Conservation (phyloP, 2,329 filamentous ascomycete genomes). For the Pezicula rhizophila region DNA sequence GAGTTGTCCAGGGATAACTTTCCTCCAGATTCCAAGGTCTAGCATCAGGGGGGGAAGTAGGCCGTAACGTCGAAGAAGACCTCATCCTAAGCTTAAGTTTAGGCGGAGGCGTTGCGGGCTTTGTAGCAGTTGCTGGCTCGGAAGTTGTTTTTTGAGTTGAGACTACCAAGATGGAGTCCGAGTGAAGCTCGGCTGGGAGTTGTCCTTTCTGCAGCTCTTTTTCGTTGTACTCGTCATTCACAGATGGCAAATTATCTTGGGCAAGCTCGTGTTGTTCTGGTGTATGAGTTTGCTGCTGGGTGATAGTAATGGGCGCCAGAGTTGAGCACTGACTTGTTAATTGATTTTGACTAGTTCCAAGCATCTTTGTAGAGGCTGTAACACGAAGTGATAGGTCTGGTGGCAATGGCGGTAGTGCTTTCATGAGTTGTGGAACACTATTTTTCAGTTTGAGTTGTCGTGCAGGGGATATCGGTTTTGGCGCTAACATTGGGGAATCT, state of each 20-base stretch:
- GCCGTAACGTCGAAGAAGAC: conserved; percentile 7
- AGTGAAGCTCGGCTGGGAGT: not conserved
- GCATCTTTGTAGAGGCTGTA: not conserved
- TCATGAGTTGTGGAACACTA: conserved; percentile 28
- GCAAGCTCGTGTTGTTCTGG: not conserved
- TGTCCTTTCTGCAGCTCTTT: no score
- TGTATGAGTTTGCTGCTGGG: not conserved
- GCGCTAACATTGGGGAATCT: conserved; percentile 25
- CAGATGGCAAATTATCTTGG: no score
- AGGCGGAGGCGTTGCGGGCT: conserved; percentile 8
- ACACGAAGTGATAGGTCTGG: conserved; percentile 11
- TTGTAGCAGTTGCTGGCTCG: no score
- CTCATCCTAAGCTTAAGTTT: conserved; percentile 23
- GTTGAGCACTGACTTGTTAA: not conserved
- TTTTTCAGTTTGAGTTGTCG: conserved; percentile 27
- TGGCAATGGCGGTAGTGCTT: conserved; percentile 25
- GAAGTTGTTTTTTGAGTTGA: no score
- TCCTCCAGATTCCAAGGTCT: conserved; percentile 18
- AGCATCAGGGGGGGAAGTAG: conserved; percentile 13
- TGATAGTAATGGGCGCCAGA: no score
- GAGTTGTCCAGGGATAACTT: conserved; percentile 16
- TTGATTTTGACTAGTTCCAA: not conserved
- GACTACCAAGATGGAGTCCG: not conserved
- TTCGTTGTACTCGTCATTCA: no score
- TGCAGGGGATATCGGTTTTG: conserved; percentile 28